These are phyloP conservation scores for Paramecium caudatum DNA, from an alignment of 73 alveolate genomes.

Conservation along the genomic window DNA sequence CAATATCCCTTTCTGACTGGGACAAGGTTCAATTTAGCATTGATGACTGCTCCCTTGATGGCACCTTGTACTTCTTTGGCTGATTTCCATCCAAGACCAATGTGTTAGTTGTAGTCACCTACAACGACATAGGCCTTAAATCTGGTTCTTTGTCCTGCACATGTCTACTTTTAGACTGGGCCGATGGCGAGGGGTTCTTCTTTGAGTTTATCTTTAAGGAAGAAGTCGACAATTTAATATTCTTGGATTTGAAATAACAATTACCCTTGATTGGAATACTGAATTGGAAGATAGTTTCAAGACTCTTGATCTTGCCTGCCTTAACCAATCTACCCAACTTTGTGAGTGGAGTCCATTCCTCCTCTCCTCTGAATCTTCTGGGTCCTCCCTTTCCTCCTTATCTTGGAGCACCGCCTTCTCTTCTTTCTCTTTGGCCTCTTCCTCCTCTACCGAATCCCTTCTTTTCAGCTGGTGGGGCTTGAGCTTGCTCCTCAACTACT, in stretches of 20 bases:
- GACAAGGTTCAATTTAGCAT: conserved; percentile 98
- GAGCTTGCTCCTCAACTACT: conserved; percentile 16
- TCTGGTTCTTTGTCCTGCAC: conserved; percentile 99
- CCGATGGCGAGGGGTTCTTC: conserved; percentile 99
- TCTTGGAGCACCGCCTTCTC: conserved; percentile 85
- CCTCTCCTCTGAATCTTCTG: conserved; percentile 96
- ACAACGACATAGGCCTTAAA: conserved; percentile 99
- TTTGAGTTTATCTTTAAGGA: conserved; percentile 90
- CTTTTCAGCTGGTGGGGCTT: conserved; percentile 57
- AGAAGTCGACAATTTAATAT: conserved; percentile 87
- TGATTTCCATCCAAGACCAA: conserved; percentile 99
- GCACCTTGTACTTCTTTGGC: conserved; percentile 99
- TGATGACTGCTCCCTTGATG: conserved; percentile 99
- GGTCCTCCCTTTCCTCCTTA: conserved; percentile 93
- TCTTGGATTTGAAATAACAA: conserved; percentile 87
- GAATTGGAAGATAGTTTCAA: conserved; percentile 99
- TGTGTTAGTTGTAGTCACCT: conserved; percentile 99
- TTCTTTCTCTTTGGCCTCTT: conserved; percentile 82
- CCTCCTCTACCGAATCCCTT: conserved; percentile 71
- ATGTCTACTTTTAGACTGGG: conserved; percentile 99
- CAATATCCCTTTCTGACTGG: conserved; percentile 99
- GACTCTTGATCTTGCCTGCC: conserved; percentile 93
- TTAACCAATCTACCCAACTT: conserved; percentile 99
- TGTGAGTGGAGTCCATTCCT: conserved; percentile 99
- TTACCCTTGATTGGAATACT: conserved; percentile 99